Base-by-base conservation (phyloP, 208 protist species). In the Crithidia sp. region DNA sequence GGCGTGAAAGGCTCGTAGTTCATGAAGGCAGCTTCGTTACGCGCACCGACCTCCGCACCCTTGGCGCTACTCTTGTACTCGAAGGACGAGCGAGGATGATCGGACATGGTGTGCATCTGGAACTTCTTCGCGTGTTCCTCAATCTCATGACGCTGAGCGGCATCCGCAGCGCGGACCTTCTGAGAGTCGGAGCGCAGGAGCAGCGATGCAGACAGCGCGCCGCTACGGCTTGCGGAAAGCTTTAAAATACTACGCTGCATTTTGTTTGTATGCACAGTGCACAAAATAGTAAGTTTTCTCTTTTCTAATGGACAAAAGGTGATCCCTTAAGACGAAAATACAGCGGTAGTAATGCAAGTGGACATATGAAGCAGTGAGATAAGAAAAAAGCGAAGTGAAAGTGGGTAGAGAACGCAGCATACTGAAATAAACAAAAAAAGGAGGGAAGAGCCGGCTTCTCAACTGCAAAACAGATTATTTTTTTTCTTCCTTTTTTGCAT, bases 1-100 rank as follows among this genome's bases (percentile, higher is more conserved):
- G 89, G 89, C 14, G 61, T 81, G 68, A 93, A 88, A 44, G 74
- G 63, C 55, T 87, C 83, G 74, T 94, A 96, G 77, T 94, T 91
- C 83, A 96, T 94, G 74, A 86, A 93, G 7, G 89, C 91, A 4
- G 91, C 89, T 74, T 96, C 91, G 76, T 96, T 96, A 68, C 91
- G 87, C 16, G 91, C 89, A 47, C 91, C 91, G 10, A 94, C 91
- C 55, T 96, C 91, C 8, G 85, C 87, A 67, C 89, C 91, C 74
- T 96, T 94, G 9, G 84, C 65, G 61, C 86, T 92, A 65, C 84
- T 79, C 74, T 84, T 83, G 76, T 96, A 96, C 66, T 86, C 74
- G 53, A 90, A 87, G 5, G 75, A 67, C 10, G 89, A 94, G 56
- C 91, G 87, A 12, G 63, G 36, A 58, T 96, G 91, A 4, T 64